Conservation (phyloP, 768 basidiomycete genomes). For the Pleurotus cornucopiae region DNA sequence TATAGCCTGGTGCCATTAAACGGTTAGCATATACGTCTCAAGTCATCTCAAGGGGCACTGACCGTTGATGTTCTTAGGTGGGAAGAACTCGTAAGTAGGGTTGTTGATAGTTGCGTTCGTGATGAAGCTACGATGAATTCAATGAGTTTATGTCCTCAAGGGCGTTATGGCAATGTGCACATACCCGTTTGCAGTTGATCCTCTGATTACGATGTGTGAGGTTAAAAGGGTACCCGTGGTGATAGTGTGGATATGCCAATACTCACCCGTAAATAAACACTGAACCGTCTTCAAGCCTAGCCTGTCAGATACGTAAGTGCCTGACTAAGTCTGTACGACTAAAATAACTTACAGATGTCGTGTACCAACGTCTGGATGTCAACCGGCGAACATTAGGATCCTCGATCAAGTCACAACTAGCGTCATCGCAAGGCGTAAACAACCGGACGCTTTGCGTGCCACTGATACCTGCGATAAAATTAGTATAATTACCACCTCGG, state of each 20-base stretch:
- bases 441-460: constrained; percentile 33
- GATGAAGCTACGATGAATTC: constrained; percentile 42
- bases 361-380: constrained; percentile 37
- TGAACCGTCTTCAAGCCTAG: constrained; percentile 13
- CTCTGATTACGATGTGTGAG: background rate
- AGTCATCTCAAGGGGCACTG: background rate
- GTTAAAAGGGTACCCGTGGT: background rate
- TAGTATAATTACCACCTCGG: background rate
- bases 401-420: constrained; percentile 30
- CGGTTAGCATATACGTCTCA: background rate
- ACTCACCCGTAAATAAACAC: constrained; percentile 1
- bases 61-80: constrained; percentile 32
- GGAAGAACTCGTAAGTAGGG: constrained; percentile 14
- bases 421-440: constrained; percentile 34
- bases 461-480: constrained; percentile 12
- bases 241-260: background rate
- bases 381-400: constrained; percentile 28
- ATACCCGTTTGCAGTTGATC: background rate
- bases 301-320: background rate
- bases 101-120: constrained; percentile 32
- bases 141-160: background rate
- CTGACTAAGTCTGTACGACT: background rate
- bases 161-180: background rate
- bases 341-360: constrained; percentile 27
- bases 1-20: constrained; percentile 12